Evolutionary conservation across 805 yeast species (phyloP).

Genomic region (Torulaspora microellipsoides): DNA sequence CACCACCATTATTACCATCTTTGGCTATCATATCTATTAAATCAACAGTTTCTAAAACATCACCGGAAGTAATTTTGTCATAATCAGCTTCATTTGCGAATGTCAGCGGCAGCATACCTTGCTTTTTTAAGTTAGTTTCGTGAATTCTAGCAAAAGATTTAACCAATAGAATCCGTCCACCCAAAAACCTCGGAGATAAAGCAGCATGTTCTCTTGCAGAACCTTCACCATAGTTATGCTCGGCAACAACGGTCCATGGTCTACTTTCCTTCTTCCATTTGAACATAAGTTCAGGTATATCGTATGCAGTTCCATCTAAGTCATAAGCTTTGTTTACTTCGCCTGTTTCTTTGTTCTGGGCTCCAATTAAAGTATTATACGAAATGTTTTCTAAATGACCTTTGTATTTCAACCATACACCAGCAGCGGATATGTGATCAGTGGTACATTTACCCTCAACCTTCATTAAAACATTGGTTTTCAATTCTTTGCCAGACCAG

Average conservation of each 20-base stretch:
- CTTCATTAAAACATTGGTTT: constrained; percentile 71
- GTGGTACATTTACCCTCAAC: constrained; percentile 98
- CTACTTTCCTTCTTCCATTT: constrained; percentile 82
- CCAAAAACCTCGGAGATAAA: constrained; percentile 87
- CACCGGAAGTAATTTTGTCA: constrained; percentile 74
- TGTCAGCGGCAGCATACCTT: constrained; percentile 93
- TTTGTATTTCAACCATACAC: constrained; percentile 97
- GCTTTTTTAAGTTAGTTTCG: constrained; percentile 96
- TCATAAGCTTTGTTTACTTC: constrained; percentile 90
- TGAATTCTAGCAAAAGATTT: constrained; percentile 98
- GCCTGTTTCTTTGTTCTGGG: constrained; percentile 94
- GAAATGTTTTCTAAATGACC: constrained; percentile 96
- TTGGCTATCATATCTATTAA: constrained; percentile 71
- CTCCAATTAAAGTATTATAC: constrained; percentile 92
- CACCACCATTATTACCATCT: constrained; percentile 86
- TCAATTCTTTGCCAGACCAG: constrained; percentile 82
- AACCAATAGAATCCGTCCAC: constrained; percentile 82
- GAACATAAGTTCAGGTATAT: constrained; percentile 95
- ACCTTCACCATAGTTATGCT: constrained; percentile 98
- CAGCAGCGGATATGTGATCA: constrained; percentile 98
- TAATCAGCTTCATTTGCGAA: constrained; percentile 89
- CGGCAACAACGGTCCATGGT: constrained; percentile 96
- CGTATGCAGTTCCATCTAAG: constrained; percentile 66
- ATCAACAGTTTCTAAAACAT: constrained; percentile 68
- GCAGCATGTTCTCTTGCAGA: constrained; percentile 99